Evolutionary conservation across 2,329 filamentous ascomycete genomes (phyloP), one percentile per base, ranked within the genome.

Genomic region (Cladophialophora yegresii): DNA sequence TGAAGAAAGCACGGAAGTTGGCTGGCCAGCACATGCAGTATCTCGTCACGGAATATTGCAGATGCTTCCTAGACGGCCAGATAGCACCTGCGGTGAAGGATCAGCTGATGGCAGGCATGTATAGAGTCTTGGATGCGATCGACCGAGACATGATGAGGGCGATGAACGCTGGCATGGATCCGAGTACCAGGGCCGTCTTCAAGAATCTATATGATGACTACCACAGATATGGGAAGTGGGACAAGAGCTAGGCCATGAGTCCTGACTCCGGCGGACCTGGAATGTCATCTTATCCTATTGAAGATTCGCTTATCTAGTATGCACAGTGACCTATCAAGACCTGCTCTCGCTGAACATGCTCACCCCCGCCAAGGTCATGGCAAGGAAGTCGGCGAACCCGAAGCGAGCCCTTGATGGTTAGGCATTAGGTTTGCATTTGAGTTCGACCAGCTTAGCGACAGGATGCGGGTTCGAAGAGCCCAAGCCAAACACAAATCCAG

Each of bases 1-100:
- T 84, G 12, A 85, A 85, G 70, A 84, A 83, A 62, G 84, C 85
- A 7, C 82, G 84, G 68, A 81, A 82, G 32, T 81, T 84, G 61
- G 82, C 84, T 0, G 84, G 84, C 0, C 81, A 85, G 68, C 84
- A 85, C 71, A 75, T 87, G 13, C 83, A 83, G 65, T 83, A 85
- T 54, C 73, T 88, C 20, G 76, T 88, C 2, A 82, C 83, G 71
- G 79, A 83, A 40, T 89, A 85, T 72, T 83, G 83, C 56, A 74
- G 79, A 36, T 81, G 79, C 66, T 81, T 83, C 55, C 76, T 89
- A 26, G 77, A 78, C 30, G 79, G 79, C 3, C 76, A 81, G 13
- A 72, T 86, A n/a, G 73, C 74, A 1, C 78, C 83, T 0, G 80
- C 80, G 1, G 80, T 86, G 20, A 82, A 85, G 70, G 79, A 83